Base-by-base conservation (phyloP, 768 basidiomycete genomes). In the Tulasnella calospora region DNA sequence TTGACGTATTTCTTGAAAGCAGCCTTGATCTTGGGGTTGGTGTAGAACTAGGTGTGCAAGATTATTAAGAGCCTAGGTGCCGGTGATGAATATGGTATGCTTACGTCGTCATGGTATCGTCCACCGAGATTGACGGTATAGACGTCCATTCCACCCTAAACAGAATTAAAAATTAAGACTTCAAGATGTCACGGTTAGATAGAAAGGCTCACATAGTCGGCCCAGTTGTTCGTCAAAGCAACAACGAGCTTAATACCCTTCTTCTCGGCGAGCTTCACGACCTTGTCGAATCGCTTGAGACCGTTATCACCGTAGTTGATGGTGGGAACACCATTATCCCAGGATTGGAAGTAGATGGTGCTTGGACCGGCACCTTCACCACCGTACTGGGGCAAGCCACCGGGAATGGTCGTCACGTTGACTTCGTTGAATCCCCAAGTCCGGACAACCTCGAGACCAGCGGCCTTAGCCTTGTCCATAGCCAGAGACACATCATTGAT, bases 1-100 rank as follows among this genome's bases (percentile, higher is more conserved):
- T 77, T 67, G 17, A 81, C 79, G 78, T 81, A 81, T 51, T 75
- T 80, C 75, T 81, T 81, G 73, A 71, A 81, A 19, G 79, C 80
- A 33, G 57, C 61, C 40, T 77, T 80, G 79, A 81, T 80, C 38
- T 51, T 76, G 17, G 77, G 73, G 38, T 74, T 71, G 76, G 79
- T 80, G 78, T 78, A 81, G 79, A 81, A 81, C 44, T 79, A 38
- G 21, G 12, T 15, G 41, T 23, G 21, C 55, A 19, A 55, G 51
- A n/a, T 55, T 19, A 21, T 55, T n/a, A 55, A 19, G 19, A 55
- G 21, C 35, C 23, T 38, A 35, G n/a, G 12, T 13, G 19, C 7
- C n/a, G n/a, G 21, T 10, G 9, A 17, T 40, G 13, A 13, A 17
- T 12, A 44, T 9, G 15, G 47, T 69, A 35, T n/a, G 78, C 79